Evolutionary conservation across 352 stramenopile species (phyloP).

Genomic region (Elongisporangium prolatum): DNA sequence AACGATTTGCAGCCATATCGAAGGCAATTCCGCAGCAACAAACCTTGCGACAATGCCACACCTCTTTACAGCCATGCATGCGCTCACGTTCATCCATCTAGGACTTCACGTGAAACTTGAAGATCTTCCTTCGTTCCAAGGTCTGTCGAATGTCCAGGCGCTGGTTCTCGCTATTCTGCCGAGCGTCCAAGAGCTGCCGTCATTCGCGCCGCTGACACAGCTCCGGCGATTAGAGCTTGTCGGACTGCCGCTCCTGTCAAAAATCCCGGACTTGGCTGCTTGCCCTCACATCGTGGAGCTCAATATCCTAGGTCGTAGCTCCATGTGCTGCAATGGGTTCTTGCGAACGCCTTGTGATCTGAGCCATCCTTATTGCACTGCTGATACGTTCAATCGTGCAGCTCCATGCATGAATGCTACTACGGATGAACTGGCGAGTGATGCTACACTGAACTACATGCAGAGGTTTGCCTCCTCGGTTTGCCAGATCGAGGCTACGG

Average conservation of each 20-base stretch:
- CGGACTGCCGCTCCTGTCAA: neutral
- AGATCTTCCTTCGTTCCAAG: conserved; percentile 7
- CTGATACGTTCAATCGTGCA: neutral
- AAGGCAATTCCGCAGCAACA: conserved; percentile 5
- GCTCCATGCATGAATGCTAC: neutral
- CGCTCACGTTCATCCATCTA: conserved; percentile 21
- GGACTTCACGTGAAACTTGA: conserved; percentile 10
- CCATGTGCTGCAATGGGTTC: conserved; percentile 20
- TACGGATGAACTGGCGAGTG: neutral
- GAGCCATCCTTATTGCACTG: neutral
- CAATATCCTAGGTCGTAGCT: neutral
- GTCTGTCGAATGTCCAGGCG: conserved; percentile 6
- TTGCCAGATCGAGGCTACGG: neutral
- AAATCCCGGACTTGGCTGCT: conserved; percentile 9
- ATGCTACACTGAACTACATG: neutral
- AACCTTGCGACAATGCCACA: conserved; percentile 18
- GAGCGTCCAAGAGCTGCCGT: conserved; percentile 1
- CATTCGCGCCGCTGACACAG: neutral
- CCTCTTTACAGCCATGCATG: conserved; percentile 19
- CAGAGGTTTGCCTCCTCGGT: neutral
- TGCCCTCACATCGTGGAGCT: conserved; percentile 1
- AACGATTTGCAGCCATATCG: conserved; percentile 2
- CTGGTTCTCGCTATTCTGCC: conserved; percentile 4
- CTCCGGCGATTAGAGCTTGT: conserved; percentile 11
- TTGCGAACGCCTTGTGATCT: neutral